These are phyloP conservation scores for Suillus sp. DNA, from an alignment of 768 basidiomycete genomes.

Conservation along the genomic window DNA sequence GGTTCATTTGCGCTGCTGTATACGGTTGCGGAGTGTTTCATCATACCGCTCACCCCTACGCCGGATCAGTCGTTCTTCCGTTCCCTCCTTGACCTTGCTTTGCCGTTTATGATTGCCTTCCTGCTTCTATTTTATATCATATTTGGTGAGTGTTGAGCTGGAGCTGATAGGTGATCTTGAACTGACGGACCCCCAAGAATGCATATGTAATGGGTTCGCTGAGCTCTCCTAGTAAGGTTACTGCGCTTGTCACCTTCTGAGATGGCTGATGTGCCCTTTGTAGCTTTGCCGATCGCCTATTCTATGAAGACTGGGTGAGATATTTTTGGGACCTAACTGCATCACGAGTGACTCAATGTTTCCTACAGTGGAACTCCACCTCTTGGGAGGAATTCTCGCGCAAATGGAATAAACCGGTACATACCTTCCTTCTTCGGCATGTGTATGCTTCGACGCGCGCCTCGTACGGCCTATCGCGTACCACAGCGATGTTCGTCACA, in stretches of 20 bases:
- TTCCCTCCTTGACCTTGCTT: constrained; percentile 79
- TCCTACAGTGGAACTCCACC: constrained; percentile 88
- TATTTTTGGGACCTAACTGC: background rate
- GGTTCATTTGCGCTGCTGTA: constrained; percentile 95
- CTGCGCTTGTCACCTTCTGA: background rate
- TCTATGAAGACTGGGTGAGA: constrained; percentile 94
- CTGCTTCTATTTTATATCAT: constrained; percentile 85
- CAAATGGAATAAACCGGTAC: constrained; percentile 98
- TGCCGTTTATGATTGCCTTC: constrained; percentile 95
- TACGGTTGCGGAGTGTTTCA: constrained; percentile 92
- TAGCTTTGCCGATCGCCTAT: constrained; percentile 96
- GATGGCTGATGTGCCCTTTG: constrained; percentile 3
- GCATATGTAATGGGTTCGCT: constrained; percentile 95
- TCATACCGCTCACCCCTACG: constrained; percentile 78
- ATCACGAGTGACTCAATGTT: constrained; percentile 4
- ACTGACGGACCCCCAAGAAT: constrained; percentile 53
- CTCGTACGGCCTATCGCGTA: constrained; percentile 71
- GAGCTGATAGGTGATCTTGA: background rate
- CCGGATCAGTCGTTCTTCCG: constrained; percentile 71
- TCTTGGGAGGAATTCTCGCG: constrained; percentile 97
- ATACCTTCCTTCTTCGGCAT: constrained; percentile 90
- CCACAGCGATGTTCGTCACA: constrained; percentile 87
- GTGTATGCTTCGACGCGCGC: constrained; percentile 90
- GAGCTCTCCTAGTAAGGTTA: constrained; percentile 79
- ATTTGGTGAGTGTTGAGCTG: constrained; percentile 52